Conservation (phyloP, 257 asterid genomes). For the Solanum chiquidenum region DNA sequence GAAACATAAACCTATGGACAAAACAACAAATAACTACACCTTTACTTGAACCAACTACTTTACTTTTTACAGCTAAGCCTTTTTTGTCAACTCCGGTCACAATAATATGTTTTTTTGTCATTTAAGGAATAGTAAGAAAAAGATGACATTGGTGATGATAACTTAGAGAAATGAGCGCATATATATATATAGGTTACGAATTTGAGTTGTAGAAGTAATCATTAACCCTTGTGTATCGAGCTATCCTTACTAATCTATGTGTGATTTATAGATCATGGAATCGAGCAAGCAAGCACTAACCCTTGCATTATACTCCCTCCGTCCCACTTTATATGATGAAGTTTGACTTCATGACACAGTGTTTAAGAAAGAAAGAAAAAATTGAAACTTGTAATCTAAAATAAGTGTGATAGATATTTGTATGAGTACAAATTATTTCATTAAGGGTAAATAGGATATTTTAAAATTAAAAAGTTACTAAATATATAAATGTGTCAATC, state of each 20-base stretch:
- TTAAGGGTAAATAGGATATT: no score
- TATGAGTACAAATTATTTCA: no score
- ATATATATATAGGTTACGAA: no score
- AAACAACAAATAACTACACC: not conserved
- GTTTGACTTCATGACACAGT: no score
- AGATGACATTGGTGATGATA: not conserved
- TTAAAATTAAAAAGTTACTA: no score
- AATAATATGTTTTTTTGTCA: not conserved
- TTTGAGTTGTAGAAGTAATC: not conserved
- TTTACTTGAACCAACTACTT: not conserved
- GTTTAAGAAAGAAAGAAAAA: no score
- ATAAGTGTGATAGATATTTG: no score
- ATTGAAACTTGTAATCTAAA: no score
- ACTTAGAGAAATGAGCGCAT: not conserved
- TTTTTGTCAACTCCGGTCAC: not conserved
- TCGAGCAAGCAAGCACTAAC: not conserved
- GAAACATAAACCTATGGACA: not conserved
- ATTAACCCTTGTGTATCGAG: not conserved
- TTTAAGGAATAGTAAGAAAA: not conserved
- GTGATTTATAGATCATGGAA: not conserved
- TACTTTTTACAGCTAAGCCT: not conserved
- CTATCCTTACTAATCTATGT: not conserved
- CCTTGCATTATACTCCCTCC: not conserved
- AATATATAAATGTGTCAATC: no score
- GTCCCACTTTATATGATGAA: no score